Evolutionary conservation across 78 protist genomes (phyloP).

Genomic region (Guillardia theta): DNA sequence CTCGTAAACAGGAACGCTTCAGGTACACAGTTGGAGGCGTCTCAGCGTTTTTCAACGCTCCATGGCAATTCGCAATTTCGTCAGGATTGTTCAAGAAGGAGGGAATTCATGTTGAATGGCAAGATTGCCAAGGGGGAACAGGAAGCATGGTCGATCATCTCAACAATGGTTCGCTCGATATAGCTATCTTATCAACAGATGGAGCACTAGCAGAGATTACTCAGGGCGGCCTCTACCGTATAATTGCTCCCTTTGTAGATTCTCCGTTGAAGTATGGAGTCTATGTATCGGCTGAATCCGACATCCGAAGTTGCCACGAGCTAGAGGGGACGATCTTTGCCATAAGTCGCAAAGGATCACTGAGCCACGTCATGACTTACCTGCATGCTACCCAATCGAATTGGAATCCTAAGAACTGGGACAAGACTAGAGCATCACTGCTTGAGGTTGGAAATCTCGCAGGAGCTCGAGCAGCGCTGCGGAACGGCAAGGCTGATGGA

Average conservation of each 20-base stretch:
- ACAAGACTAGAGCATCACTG: neutral
- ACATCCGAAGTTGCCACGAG: neutral
- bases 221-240: neutral
- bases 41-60: neutral
- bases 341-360: neutral
- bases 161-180: neutral
- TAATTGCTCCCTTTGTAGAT: neutral
- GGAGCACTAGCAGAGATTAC: constrained; percentile 23
- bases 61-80: neutral
- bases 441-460: neutral
- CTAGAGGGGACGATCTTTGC: neutral
- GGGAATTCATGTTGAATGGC: neutral
- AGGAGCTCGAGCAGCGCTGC: neutral
- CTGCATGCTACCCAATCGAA: neutral
- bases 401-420: neutral
- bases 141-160: neutral
- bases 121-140: neutral
- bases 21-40: neutral
- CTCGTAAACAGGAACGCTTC: too few relatives aligned
- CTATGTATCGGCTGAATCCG: neutral
- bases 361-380: constrained; percentile 1
- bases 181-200: neutral
- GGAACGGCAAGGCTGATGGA: neutral
- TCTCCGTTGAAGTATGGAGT: neutral
- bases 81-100: neutral